These are phyloP conservation scores for Bipolaris gigantea DNA, from an alignment of 2,329 filamentous ascomycete genomes.

Conservation along the genomic window DNA sequence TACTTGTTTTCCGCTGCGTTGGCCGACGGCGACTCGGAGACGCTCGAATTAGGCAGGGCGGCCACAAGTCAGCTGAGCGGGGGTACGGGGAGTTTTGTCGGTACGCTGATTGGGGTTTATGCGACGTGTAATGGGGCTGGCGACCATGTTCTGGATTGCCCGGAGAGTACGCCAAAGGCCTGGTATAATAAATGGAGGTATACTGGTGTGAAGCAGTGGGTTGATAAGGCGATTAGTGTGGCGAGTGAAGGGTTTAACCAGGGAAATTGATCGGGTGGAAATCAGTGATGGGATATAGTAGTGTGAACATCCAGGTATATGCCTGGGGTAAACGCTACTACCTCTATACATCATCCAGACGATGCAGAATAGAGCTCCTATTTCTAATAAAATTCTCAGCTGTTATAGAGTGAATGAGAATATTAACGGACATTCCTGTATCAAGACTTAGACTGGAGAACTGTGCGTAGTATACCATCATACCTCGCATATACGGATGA, in stretches of 20 bases:
- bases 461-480: no score
- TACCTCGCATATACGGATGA: no score
- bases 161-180: constrained; percentile 45
- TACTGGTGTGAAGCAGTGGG: constrained; percentile 15
- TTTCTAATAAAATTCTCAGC: no score
- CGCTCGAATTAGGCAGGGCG: constrained; percentile 7
- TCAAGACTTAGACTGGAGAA: no score
- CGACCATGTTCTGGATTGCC: neutral
- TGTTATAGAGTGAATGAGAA: no score
- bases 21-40: neutral
- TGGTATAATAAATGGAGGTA: constrained; percentile 56
- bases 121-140: constrained; percentile 55
- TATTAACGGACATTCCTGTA: no score
- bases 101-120: constrained; percentile 55
- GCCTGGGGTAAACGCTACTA: no score
- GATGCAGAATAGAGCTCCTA: no score
- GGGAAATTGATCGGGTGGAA: neutral
- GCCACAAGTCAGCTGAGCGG: constrained; percentile 17
- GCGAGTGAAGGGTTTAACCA: neutral
- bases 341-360: no score
- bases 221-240: neutral
- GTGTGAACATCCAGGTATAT: no score
- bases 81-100: constrained; percentile 33
- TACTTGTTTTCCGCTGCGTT: constrained; percentile 2
- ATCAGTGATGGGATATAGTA: neutral